phyloP scores from a whole-genome alignment of 139 green algal genomes.

The Chlamydomonas sp. region DNA sequence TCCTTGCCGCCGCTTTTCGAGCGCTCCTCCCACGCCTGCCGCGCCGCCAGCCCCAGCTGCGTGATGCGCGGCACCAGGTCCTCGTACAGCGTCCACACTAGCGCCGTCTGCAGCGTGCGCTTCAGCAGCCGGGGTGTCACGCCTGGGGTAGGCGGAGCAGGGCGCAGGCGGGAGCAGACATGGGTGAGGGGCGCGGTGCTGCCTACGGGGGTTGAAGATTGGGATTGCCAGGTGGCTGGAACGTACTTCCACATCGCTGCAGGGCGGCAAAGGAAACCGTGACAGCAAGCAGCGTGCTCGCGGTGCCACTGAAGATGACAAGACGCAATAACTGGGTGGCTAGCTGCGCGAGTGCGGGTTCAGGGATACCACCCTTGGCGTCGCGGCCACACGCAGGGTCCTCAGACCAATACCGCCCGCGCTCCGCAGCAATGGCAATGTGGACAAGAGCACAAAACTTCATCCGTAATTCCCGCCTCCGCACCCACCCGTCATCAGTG shows the following conservation, averaged over 20 bases:
- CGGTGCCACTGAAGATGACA: too few relatives aligned
- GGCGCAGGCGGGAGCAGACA: background rate
- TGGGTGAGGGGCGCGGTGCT: too few relatives aligned
- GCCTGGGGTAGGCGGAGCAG: conserved; percentile 42
- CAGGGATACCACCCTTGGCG: too few relatives aligned
- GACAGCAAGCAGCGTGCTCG: background rate
- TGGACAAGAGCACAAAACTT: background rate
- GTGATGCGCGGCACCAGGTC: conserved; percentile 75
- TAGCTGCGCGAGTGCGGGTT: too few relatives aligned
- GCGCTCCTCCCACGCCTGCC: conserved; percentile 12
- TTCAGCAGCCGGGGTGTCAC: conserved; percentile 79
- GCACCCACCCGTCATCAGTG: conserved; percentile 36
- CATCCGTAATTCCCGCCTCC: background rate
- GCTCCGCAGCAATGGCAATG: background rate
- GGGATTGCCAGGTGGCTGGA: too few relatives aligned
- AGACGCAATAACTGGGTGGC: too few relatives aligned
- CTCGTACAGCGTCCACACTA: conserved; percentile 94
- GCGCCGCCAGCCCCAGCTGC: conserved; percentile 21
- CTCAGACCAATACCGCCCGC: too few relatives aligned
- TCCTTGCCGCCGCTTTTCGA: background rate
- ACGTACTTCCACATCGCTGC: too few relatives aligned
- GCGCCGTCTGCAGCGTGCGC: conserved; percentile 85
- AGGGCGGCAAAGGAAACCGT: too few relatives aligned
- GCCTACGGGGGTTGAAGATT: too few relatives aligned
- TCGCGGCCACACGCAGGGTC: too few relatives aligned